Evolutionary conservation across 305 asterid genomes (phyloP), one percentile per base, ranked within the genome.

Genomic region (Fraxinus greggii): DNA sequence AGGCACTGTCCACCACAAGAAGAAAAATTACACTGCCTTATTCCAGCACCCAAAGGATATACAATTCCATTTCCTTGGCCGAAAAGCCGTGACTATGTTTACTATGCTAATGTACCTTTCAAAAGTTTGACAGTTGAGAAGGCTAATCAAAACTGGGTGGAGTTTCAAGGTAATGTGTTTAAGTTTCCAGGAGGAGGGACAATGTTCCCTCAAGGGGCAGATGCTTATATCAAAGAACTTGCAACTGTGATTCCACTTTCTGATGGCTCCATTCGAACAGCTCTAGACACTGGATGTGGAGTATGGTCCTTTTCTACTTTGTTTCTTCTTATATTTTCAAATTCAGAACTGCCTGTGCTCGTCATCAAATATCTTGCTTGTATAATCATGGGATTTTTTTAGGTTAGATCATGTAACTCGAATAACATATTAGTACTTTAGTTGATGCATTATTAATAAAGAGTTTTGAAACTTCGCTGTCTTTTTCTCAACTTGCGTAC

Each of bases 121-220:
- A 95, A 95, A 79, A 90, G 92, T 86, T 87, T 95, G 91, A 88
- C 98, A n/a, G 97, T 95, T 67, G 98, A 95, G 90, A 95, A 95
- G 90, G 97, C 97, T 32, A 84, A 40, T 38, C 98, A 95, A 85
- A 90, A 93, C 81, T 95, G 98, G 98, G 97, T 95, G 65, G 87
- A 95, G 75, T 95, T 72, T 89, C 92, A 91, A 89, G 98, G 98
- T 24, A 91, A 92, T 69, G 97, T 93, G 45, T 92, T 95, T 86
- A 95, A 92, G 78, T 95, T 95, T 86, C 98, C 98, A 1, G 98
- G 98, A 82, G 98, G 98, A 40, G 98, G 98, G 86, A 95, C 98
- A 0, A 93, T 93, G 98, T 95, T 95, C 81, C 98, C 98, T 80
- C 92, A 90, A 67, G 98, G 98, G 77, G 98, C 98, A 5, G 94